These are phyloP conservation scores for Iris macrosiphon DNA, from an alignment of 106 monocot species.

Conservation along the genomic window DNA sequence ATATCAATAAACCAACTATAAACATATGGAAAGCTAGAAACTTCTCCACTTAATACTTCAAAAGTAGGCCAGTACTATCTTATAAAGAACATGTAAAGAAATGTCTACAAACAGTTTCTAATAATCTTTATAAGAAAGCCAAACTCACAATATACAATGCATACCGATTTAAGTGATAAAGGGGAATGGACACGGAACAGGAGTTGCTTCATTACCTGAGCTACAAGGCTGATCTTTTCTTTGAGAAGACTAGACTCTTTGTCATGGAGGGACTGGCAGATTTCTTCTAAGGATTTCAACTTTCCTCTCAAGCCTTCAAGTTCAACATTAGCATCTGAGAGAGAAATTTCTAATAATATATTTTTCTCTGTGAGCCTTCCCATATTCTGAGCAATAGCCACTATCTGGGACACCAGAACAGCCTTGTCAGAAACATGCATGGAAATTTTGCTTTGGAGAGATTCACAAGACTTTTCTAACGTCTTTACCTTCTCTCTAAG, in stretches of 20 bases:
- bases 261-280: conserved; percentile 34
- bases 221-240: conserved; percentile 51
- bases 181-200: too few relatives aligned
- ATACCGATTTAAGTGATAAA: too few relatives aligned
- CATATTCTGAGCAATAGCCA: conserved; percentile 30
- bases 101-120: too few relatives aligned
- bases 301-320: conserved; percentile 52
- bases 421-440: conserved; percentile 31
- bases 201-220: conserved; percentile 78
- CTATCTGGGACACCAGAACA: conserved; percentile 30
- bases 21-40: too few relatives aligned
- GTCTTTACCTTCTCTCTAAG: conserved; percentile 43
- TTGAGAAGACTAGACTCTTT: conserved; percentile 52
- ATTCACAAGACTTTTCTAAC: conserved; percentile 50
- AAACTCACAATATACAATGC: too few relatives aligned
- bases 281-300: conserved; percentile 52
- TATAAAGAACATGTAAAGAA: too few relatives aligned
- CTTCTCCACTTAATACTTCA: too few relatives aligned
- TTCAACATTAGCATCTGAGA: conserved; percentile 57
- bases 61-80: too few relatives aligned
- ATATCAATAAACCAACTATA: too few relatives aligned
- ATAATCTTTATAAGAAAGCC: too few relatives aligned
- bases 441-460: conserved; percentile 22
- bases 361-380: conserved; percentile 53
- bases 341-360: conserved; percentile 48